Evolutionary conservation across 768 basidiomycete genomes (phyloP).

Genomic region (Zangia roseola): DNA sequence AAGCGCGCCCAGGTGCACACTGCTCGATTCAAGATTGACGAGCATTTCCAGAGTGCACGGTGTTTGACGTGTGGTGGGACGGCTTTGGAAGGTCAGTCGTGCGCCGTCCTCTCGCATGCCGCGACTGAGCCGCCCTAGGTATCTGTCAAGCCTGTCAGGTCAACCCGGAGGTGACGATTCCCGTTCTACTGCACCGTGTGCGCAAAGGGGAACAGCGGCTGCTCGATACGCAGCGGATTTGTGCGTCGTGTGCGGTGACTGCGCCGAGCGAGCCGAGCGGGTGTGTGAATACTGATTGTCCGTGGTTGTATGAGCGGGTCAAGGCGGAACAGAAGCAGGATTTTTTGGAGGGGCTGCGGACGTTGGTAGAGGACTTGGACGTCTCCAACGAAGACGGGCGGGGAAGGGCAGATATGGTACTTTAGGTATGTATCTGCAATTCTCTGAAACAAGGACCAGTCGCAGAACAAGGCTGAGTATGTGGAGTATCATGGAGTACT

Average conservation of each 20-base stretch:
- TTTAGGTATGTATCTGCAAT: too few species aligned
- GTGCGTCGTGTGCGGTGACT: conserved; percentile 63
- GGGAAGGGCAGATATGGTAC: not conserved
- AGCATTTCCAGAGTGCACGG: conserved; percentile 68
- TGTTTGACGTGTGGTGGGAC: conserved; percentile 67
- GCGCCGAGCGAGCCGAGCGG: conserved; percentile 56
- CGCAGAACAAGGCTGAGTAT: too few species aligned
- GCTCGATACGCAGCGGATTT: conserved; percentile 61
- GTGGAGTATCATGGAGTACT: too few species aligned
- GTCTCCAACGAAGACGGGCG: not conserved
- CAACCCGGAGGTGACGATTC: conserved; percentile 52
- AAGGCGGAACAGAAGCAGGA: conserved; percentile 48
- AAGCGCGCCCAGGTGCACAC: conserved; percentile 28
- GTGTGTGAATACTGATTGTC: conserved; percentile 87
- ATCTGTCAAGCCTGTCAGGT: conserved; percentile 64
- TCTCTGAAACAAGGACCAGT: too few species aligned
- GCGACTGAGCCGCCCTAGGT: conserved; percentile 33
- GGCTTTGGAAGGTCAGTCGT: conserved; percentile 49
- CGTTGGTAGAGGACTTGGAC: conserved; percentile 31
- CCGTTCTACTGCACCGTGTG: conserved; percentile 53
- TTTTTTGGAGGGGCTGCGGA: conserved; percentile 29
- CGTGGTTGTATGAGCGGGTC: conserved; percentile 73
- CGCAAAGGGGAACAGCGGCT: conserved; percentile 55
- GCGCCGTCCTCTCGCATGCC: not conserved
- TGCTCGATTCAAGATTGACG: conserved; percentile 59